Evolutionary conservation across 2,329 filamentous ascomycete species (phyloP), one percentile per base, ranked within the genome.

Genomic region (Sarocladiaceae sp.): DNA sequence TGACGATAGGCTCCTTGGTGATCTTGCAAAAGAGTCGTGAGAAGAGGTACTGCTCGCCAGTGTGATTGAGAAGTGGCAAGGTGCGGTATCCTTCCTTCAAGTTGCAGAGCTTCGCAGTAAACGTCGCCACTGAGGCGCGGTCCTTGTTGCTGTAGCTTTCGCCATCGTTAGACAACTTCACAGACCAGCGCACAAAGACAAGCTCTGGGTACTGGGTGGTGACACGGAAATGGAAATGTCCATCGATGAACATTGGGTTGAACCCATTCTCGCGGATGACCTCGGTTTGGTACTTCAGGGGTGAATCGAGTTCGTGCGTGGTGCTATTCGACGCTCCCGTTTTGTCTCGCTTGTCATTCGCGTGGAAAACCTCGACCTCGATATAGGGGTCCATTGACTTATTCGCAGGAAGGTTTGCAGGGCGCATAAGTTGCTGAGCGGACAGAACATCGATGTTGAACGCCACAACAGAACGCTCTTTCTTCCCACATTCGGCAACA

Each of bases 121-220:
- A 97, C 1, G 85, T 93, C 3, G 88, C 93, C 46, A 96, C 74
- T 18, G 88, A 69, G 51, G 76, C 65, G 55, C 73, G 65, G 50
- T 82, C 82, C 45, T 56, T 57, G 52, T 57, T 62, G 47, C 78
- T 85, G 52, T 79, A 77, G 52, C 71, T 83, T 54, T 82, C 76
- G 33, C 86, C 86, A 58, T 91, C 87, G 47, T 80, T 73, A 1
- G 89, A 90, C 53, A 93, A 85, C 74, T 87, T 91, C 45, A 97
- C 88, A 19, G 84, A 90, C 79, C 88, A 95, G 35, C 89, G 85
- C 43, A 98, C 82, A 63, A 97, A 97, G 47, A 97, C 85, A 23
- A 98, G 73, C 55, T 93, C 88, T 0, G 91, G 90, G 58, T 91
- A 90, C 59, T 94, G 94, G n/a, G 93, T 97, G 39, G 88, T 88